phyloP scores from a whole-genome alignment of 2,329 filamentous ascomycete genomes.

The Fusarium coffeatum region DNA sequence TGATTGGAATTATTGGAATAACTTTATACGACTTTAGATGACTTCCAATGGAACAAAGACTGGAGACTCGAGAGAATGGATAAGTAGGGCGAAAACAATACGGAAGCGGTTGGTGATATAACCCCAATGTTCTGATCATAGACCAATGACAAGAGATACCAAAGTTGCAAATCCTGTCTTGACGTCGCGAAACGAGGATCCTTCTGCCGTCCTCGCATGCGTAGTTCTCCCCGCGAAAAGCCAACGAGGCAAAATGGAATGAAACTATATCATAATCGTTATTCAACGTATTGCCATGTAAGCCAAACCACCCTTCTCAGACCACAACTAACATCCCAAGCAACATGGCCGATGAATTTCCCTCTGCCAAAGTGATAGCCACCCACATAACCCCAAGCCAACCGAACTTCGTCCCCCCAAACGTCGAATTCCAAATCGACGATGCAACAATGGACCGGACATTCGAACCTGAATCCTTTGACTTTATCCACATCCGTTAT shows the following conservation, averaged over 20 bases:
- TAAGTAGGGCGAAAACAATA: neutral
- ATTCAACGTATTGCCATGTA: constrained; percentile 29
- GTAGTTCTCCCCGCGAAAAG: constrained; percentile 16
- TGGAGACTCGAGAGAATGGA: too few relatives aligned
- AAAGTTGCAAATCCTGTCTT: neutral
- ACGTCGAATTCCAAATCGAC: constrained; percentile 54
- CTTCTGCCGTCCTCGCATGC: constrained; percentile 6
- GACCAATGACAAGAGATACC: neutral
- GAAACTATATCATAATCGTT: accelerated
- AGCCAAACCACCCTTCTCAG: accelerated
- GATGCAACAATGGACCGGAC: constrained; percentile 59
- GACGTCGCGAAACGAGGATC: neutral
- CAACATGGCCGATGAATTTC: constrained; percentile 40
- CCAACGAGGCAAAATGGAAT: neutral
- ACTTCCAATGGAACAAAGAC: too few relatives aligned
- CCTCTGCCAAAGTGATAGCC: constrained; percentile 35
- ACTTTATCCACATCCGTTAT: constrained; percentile 51
- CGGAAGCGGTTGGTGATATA: too few relatives aligned
- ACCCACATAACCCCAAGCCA: constrained; percentile 41
- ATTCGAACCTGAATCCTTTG: constrained; percentile 42
- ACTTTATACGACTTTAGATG: constrained; percentile 31
- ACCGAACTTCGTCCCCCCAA: constrained; percentile 48
- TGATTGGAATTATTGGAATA: constrained; percentile 41
- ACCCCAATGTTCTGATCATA: neutral
- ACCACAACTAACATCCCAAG: neutral